Evolutionary conservation across 306 rosid genomes (phyloP), one percentile per base, ranked within the genome.

Genomic region (Abrus pulchellus): DNA sequence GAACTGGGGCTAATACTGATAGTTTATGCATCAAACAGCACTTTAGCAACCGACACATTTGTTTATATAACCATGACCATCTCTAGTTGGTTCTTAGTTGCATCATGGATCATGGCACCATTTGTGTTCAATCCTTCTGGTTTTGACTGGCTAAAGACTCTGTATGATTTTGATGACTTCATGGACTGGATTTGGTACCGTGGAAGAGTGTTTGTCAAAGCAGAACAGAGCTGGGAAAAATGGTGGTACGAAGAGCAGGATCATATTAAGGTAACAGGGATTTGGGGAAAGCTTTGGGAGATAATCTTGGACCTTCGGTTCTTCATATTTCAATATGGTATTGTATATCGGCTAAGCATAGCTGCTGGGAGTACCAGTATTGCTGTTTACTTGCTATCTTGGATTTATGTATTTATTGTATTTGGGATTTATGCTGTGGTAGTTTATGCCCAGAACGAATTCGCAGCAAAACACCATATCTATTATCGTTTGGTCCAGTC

Each of bases 61-160:
- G 89, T 86, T 43, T 86, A 86, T 80, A 86, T 86, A 66, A 82
- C 80, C 74, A 4, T 86, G 83, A 86, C 85, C 52, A 76, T 86
- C 66, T 71, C 81, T 52, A 83, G 89, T 80, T 86, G 89, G 89
- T 83, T 86, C 76, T 82, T 86, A 65, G 89, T 86, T 47, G 83
- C 40, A 43, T 86, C 89, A 36, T 86, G 89, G 89, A 61, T 86
- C 59, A 40, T 86, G 74, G 76, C 89, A 28, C 89, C 89, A 4
- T 86, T 83, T 80, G 60, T 86, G 53, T 86, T 86, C 85, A 86
- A 86, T 66, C 89, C 89, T 47, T 86, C 89, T n/a, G 89, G 89
- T 53, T 86, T 86, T 76, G 89, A 86, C 60, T 86, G 89, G 89
- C 80, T 86, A 44, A 86, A 86, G 74, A 86, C 89, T 71, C 85